phyloP scores from a whole-genome alignment of 2,329 filamentous ascomycete species.

The Tolypocladium ovalisporum region DNA sequence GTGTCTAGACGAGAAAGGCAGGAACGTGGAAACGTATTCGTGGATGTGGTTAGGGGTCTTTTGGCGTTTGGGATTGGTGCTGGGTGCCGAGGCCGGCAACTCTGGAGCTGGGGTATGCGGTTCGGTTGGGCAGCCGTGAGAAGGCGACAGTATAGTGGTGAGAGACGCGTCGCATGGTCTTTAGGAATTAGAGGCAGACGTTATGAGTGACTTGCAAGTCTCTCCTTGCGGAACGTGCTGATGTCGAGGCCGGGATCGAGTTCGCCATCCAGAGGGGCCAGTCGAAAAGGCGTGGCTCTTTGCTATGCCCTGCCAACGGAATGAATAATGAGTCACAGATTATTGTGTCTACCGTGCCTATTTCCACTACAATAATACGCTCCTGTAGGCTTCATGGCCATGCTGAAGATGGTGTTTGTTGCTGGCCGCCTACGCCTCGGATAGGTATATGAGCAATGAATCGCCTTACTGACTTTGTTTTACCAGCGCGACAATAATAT shows the following conservation, averaged over 20 bases:
- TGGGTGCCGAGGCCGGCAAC: neutral
- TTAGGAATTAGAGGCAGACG: neutral
- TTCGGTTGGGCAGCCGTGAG: neutral
- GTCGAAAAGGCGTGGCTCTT: neutral
- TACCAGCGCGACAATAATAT: neutral
- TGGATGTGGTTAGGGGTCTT: neutral
- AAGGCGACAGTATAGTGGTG: slow-evolving; percentile 5
- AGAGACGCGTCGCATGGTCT: neutral
- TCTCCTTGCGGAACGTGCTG: neutral
- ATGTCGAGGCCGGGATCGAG: neutral
- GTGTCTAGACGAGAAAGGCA: neutral
- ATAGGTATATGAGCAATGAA: too few species aligned
- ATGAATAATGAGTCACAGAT: too few species aligned
- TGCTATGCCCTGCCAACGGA: neutral
- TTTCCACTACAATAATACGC: too few species aligned
- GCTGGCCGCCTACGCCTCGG: too few species aligned
- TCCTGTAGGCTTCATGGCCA: too few species aligned
- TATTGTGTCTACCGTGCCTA: too few species aligned
- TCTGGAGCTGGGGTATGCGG: neutral
- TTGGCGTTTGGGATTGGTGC: neutral
- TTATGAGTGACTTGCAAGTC: too few species aligned
- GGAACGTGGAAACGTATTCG: neutral
- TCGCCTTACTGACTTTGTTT: too few species aligned
- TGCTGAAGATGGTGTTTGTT: too few species aligned
- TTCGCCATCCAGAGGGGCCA: neutral